These are phyloP conservation scores for Picea abies DNA, from an alignment of 83 land plant genomes.

Conservation along the genomic window DNA sequence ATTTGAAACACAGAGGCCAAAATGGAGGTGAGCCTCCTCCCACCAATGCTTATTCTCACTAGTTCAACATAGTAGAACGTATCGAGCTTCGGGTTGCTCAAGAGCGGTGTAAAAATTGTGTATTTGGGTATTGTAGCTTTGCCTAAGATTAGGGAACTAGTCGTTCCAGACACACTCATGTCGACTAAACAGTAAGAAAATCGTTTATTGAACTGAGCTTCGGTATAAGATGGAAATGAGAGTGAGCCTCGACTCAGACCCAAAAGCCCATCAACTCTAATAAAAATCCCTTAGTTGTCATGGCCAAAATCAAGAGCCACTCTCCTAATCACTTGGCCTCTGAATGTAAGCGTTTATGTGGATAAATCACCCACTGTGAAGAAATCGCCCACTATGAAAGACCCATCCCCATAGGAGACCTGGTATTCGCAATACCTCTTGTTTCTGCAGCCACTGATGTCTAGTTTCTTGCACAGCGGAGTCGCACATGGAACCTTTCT, in stretches of 20 bases:
- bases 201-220: constrained; percentile 4
- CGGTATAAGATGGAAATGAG: constrained; percentile 32
- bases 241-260: constrained; percentile 40
- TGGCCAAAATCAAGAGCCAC: constrained; percentile 45
- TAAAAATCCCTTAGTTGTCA: constrained; percentile 43
- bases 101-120: background rate
- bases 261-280: constrained; percentile 40
- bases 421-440: no score
- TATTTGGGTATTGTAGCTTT: no score
- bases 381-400: constrained; percentile 32
- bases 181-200: no score
- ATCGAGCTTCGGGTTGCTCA: constrained; percentile 33
- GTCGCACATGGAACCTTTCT: constrained; percentile 10
- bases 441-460: background rate
- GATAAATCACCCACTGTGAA: constrained; percentile 29
- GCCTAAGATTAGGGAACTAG: no score
- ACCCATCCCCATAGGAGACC: constrained; percentile 21
- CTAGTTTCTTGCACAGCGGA: constrained; percentile 38
- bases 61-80: constrained; percentile 7
- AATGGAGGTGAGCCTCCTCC: no score
- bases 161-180: no score
- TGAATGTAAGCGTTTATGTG: constrained; percentile 33
- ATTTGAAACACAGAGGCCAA: no score
- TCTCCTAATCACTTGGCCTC: background rate
- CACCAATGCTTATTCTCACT: no score